These are phyloP conservation scores for Lecanicillium sp. DNA, from an alignment of 2,329 filamentous ascomycete genomes.

Conservation along the genomic window DNA sequence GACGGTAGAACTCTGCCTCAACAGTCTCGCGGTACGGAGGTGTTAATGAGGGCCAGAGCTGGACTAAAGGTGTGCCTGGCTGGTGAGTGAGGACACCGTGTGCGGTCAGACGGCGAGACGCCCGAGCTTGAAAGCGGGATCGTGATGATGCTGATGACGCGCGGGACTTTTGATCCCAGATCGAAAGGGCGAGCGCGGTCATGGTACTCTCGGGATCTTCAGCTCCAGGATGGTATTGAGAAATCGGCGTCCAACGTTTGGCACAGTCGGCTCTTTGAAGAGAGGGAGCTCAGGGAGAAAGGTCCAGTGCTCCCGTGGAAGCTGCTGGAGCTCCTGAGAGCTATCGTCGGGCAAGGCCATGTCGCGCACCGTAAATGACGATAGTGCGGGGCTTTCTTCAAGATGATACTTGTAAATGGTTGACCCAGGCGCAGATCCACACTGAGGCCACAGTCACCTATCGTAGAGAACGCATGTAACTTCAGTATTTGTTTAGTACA, in stretches of 20 bases:
- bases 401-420: no score
- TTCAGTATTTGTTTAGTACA: no score
- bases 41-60: constrained; percentile 1
- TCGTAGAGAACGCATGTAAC: no score
- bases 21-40: neutral
- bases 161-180: neutral
- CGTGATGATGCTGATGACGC: constrained; percentile 1
- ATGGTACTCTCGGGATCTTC: neutral
- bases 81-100: neutral
- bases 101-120: neutral
- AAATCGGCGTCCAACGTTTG: neutral
- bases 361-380: no score
- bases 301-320: neutral
- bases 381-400: no score
- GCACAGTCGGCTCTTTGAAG: neutral
- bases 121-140: neutral
- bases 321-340: constrained; percentile 2
- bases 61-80: constrained; percentile 2
- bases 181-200: neutral
- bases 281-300: neutral
- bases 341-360: no score
- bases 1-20: neutral
- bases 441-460: no score
- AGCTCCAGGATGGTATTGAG: neutral
- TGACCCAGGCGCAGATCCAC: no score